phyloP scores from a whole-genome alignment of 139 green algal genomes.

The Tetradesmus lagerheimii region DNA sequence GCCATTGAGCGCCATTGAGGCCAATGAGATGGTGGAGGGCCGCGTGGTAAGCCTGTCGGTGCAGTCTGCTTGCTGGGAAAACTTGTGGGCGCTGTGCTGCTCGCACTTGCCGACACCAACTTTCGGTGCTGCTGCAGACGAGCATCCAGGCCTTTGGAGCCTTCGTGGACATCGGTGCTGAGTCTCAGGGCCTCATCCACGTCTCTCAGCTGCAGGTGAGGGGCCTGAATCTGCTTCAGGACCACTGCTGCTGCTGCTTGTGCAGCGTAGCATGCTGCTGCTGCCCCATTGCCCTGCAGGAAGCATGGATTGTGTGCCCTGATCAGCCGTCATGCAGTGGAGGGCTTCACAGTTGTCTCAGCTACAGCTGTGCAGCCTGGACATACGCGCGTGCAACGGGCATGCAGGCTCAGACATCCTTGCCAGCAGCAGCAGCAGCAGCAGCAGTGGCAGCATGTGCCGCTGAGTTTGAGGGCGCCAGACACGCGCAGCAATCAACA shows the following conservation, averaged over 20 bases:
- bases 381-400: too few species aligned
- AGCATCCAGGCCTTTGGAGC: conserved; percentile 85
- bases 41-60: conserved; percentile 62
- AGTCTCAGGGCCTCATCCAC: conserved; percentile 93
- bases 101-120: background rate
- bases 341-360: background rate
- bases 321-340: too few species aligned
- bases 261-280: background rate
- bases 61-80: background rate
- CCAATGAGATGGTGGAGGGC: conserved; percentile 65
- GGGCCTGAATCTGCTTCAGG: background rate
- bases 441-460: background rate
- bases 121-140: conserved; percentile 50
- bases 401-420: too few species aligned
- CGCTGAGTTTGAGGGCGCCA: too few species aligned
- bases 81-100: conserved; percentile 6
- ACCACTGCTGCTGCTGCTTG: background rate
- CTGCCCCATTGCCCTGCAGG: background rate
- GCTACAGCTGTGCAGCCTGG: background rate
- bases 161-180: conserved; percentile 94
- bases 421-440: background rate
- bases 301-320: too few species aligned
- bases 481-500: too few species aligned
- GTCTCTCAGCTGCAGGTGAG: conserved; percentile 89
- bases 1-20: conserved; percentile 52